These are phyloP conservation scores for Pseudozyma sp. DNA, from an alignment of 1,284 basidiomycete genomes.

Conservation along the genomic window DNA sequence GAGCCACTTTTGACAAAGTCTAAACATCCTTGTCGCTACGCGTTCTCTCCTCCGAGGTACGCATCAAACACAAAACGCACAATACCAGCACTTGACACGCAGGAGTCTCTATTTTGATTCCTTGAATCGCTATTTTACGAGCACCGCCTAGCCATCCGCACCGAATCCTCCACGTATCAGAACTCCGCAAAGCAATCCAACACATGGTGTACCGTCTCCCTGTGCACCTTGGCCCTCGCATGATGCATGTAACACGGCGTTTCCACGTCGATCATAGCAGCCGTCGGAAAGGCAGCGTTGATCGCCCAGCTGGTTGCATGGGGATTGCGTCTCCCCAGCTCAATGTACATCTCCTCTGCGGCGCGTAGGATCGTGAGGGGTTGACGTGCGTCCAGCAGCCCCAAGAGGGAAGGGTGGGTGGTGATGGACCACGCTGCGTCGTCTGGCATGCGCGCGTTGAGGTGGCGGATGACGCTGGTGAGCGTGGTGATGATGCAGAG, in stretches of 20 bases:
- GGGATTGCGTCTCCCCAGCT: conserved; percentile 17
- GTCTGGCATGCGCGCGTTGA: conserved; percentile 25
- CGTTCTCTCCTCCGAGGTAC: not conserved
- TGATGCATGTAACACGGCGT: conserved; percentile 34
- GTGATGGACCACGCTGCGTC: conserved; percentile 37
- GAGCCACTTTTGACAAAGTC: not conserved
- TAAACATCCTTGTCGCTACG: not conserved
- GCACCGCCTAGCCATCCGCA: too few species aligned
- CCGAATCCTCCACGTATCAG: not conserved
- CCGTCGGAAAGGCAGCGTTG: conserved; percentile 11
- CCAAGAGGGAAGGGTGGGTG: conserved; percentile 16
- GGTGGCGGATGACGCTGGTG: conserved; percentile 13
- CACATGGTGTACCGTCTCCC: conserved; percentile 17
- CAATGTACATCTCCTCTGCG: conserved; percentile 14
- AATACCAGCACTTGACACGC: too few species aligned
- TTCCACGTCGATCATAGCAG: not conserved
- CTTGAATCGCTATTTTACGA: too few species aligned
- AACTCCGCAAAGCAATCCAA: not conserved
- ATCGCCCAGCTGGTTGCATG: conserved; percentile 28
- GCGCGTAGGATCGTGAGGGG: conserved; percentile 14
- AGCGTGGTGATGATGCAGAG: conserved; percentile 31
- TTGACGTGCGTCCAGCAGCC: conserved; percentile 26
- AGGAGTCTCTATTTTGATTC: too few species aligned
- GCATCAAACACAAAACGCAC: too few species aligned
- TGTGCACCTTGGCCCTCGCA: conserved; percentile 1